Base-by-base conservation (phyloP, 1,284 basidiomycete species). In the Ganoderma meredithae region DNA sequence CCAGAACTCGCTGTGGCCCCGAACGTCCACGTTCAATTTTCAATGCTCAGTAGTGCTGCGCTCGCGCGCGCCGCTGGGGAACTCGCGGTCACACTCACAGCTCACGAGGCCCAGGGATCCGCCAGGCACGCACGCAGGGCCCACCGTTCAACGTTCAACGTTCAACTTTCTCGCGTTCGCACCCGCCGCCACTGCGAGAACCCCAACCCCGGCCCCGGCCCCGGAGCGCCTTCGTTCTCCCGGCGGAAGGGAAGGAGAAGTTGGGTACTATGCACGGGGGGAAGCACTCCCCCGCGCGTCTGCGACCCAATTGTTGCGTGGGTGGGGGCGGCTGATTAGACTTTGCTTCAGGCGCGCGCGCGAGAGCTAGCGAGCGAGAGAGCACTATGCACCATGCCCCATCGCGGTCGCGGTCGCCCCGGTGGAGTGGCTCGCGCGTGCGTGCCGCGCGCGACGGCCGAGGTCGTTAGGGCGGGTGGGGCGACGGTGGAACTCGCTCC, bases 271-370 rank as follows among this genome's bases (percentile, higher is more conserved):
- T 12, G 49, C 22, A 52, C 12, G 49, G 49, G 10, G 27, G 12
- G 25, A 31, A 31, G 31, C 36, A 36, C 31, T 7, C 2, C 44
- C 44, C 22, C 7, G 31, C 53, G 53, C 53, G 36, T 56, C 53
- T n/a, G 53, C 49, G 15, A 25, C 47, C 47, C 22, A 25, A 8
- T 9, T 8, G 15, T 58, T 62, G 60, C 65, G 65, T 58, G 55
- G 53, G 53, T 36, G 31, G 39, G 44, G 56, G 66, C 66, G 62
- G 62, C 62, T 60, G 62, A 60, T 60, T 67, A 67, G 62, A 27
- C 66, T 67, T 67, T 62, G 12, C 43, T 7, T 8, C 31, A 53
- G 56, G 40, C 61, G 62, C 66, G 66, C 27, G 53, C 25, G 19
- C 17, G 33, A 49, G 22, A 31, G 27, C 27, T 31, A 31, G 27